Percentiles rank a stretch among this genome's conserved stretches.
These are phyloP conservation scores for Microbotryum lychnidis-dioicae DNA, from an alignment of 1,284 basidiomycete genomes.

Conservation along the genomic window DNA sequence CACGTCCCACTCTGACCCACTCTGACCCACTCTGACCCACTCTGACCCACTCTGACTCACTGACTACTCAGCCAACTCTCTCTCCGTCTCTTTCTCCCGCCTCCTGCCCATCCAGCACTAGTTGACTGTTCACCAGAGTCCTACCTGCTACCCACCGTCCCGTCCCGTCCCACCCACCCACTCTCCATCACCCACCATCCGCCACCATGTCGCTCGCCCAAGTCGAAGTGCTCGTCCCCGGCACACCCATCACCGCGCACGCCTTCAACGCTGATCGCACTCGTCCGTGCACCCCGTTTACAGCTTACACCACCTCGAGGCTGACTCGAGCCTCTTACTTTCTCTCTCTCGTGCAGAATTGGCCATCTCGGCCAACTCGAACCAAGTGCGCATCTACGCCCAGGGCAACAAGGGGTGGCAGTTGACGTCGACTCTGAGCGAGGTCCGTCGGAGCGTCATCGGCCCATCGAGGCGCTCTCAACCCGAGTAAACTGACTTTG, in stretches of 20 bases:
- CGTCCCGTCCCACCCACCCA: too few relatives aligned
- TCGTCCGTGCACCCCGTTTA: constrained; percentile 49
- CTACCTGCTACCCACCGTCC: too few relatives aligned
- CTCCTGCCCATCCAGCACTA: too few relatives aligned
- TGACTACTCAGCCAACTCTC: too few relatives aligned
- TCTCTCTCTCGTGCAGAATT: constrained; percentile 54
- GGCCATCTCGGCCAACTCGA: constrained; percentile 82
- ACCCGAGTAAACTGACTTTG: constrained; percentile 2
- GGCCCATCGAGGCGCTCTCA: not conserved
- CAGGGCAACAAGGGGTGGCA: constrained; percentile 62
- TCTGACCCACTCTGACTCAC: too few relatives aligned
- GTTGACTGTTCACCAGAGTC: too few relatives aligned
- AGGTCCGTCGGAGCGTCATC: constrained; percentile 51
- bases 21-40: too few relatives aligned
- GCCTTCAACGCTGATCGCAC: constrained; percentile 83
- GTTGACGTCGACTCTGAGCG: constrained; percentile 68
- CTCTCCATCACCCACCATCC: too few relatives aligned
- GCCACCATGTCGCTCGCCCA: too few relatives aligned
- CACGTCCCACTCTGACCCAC: too few relatives aligned
- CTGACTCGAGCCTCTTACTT: not conserved
- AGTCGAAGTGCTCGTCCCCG: constrained; percentile 46
- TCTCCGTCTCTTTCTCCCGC: too few relatives aligned
- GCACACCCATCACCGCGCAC: constrained; percentile 79
- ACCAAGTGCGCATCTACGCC: constrained; percentile 76
- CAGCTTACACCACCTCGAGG: not conserved